Base-by-base conservation (phyloP, 2,329 filamentous ascomycete genomes). In the Cyclaneusma minus region DNA sequence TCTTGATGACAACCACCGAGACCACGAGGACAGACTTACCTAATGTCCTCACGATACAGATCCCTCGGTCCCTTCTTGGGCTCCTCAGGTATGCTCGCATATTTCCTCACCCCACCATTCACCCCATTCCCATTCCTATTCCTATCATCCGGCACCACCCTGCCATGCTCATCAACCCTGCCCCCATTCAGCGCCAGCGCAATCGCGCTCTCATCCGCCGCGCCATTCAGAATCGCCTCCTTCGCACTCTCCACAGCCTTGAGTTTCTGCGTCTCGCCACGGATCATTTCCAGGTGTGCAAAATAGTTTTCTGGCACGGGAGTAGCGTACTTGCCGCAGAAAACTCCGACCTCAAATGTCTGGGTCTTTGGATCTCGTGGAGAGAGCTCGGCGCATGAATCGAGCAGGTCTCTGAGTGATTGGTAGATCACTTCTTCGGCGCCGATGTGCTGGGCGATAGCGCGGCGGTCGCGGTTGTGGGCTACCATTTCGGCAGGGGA, bases 281-380 rank as follows among this genome's bases (percentile, higher is more conserved):
- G 64, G 11, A 84, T 53, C 31, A 64, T 58, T 51, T 81, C 75
- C 4, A 91, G 60, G 42, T 83, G 80, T 37, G 81, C 70, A 39
- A 94, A 89, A 54, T 94, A 94, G 19, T 67, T 73, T 5, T 73
- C 64, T 2, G 76, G 68, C 2, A 94, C 78, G 0, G 71, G 70
- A 0, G 87, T 94, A 34, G 81, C 63, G 51, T 94, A 94, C 36
- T 73, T 70, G 23, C 87, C 87, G 44, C 74, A 83, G 56, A 95
- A 94, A 6, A 94, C 85, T 28, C 87, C 85, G 3, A 91, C 73
- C 47, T 95, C 87, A 38, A 94, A 94, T 29, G 75, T 60, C 35
- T 66, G 58, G 6, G 60, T 60, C 40, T 67, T 48, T 17, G 58
- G 55, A 33, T 65, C 53, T 29, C 64, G 55, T 26, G 71, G 64